Evolutionary conservation across 148 eudicot species (phyloP).

Genomic region (Persicaria tinctoria): DNA sequence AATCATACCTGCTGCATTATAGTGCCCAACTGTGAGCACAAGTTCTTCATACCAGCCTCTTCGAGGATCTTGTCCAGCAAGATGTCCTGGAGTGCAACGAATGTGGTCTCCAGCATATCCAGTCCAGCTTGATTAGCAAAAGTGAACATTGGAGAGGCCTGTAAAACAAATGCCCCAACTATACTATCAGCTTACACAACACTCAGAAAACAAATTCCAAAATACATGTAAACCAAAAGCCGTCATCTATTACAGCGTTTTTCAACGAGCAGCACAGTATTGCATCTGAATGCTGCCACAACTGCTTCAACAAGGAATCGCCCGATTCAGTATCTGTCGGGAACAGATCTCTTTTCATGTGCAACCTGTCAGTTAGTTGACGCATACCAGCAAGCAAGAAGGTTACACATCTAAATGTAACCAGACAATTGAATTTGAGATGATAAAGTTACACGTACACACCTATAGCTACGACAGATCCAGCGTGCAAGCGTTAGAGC

Average conservation of each 20-base stretch:
- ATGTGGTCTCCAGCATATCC: constrained; percentile 64
- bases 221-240: background rate
- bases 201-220: background rate
- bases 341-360: constrained; percentile 39
- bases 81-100: constrained; percentile 55
- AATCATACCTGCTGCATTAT: constrained; percentile 49
- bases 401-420: background rate
- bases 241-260: constrained; percentile 20
- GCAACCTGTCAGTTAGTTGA: constrained; percentile 26
- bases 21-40: constrained; percentile 43
- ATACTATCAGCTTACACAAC: too few species aligned
- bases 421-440: background rate
- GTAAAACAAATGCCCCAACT: constrained; percentile 7
- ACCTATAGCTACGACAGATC: constrained; percentile 57
- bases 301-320: constrained; percentile 42
- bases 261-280: constrained; percentile 56
- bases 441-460: background rate
- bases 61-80: constrained; percentile 53
- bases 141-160: constrained; percentile 53
- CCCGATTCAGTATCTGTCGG: constrained; percentile 23
- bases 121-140: constrained; percentile 64
- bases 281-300: constrained; percentile 57
- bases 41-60: constrained; percentile 44
- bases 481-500: constrained; percentile 52
- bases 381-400: constrained; percentile 6